Conservation (phyloP, 495 filamentous ascomycete species). For the Aspergillus bridgeri region DNA sequence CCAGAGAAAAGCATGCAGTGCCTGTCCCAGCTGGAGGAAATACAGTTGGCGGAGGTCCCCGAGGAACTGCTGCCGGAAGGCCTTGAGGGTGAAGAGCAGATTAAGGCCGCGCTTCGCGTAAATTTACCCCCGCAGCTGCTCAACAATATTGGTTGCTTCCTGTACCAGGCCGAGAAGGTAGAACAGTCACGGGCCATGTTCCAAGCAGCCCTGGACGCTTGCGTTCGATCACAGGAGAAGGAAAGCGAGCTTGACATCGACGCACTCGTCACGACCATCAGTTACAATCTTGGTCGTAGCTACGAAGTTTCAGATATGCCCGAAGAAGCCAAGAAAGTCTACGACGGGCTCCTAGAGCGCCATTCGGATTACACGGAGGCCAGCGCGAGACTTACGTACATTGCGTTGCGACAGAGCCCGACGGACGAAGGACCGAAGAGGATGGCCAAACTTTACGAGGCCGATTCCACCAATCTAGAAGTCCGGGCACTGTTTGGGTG, state of each 20-base stretch:
- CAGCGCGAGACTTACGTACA: slow-evolving; percentile 80
- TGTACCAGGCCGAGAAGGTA: slow-evolving; percentile 82
- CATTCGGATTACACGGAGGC: slow-evolving; percentile 92
- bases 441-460: slow-evolving; percentile 75
- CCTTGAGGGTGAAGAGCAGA: slow-evolving; percentile 59
- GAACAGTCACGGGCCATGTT: slow-evolving; percentile 80
- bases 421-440: slow-evolving; percentile 81
- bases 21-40: slow-evolving; percentile 81
- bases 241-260: slow-evolving; percentile 67
- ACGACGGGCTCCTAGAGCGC: slow-evolving; percentile 75
- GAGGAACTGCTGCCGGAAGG: slow-evolving; percentile 64
- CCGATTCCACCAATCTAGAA: slow-evolving; percentile 77
- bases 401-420: slow-evolving; percentile 77
- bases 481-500: slow-evolving; percentile 90
- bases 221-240: slow-evolving; percentile 66
- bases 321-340: slow-evolving; percentile 82
- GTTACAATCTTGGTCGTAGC: slow-evolving; percentile 93
- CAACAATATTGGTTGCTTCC: slow-evolving; percentile 95
- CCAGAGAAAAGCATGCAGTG: slow-evolving; percentile 91
- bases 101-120: slow-evolving; percentile 61
- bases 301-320: slow-evolving; percentile 80
- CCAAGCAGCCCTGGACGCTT: slow-evolving; percentile 82
- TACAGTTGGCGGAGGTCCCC: slow-evolving; percentile 72
- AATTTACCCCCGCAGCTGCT: slow-evolving; percentile 82
- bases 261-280: slow-evolving; percentile 87